A percentile compares a stretch with the other conserved stretches of the same genome.
phyloP scores from a whole-genome alignment of 2,329 filamentous ascomycete species.

The Drechslerella stenobrocha region DNA sequence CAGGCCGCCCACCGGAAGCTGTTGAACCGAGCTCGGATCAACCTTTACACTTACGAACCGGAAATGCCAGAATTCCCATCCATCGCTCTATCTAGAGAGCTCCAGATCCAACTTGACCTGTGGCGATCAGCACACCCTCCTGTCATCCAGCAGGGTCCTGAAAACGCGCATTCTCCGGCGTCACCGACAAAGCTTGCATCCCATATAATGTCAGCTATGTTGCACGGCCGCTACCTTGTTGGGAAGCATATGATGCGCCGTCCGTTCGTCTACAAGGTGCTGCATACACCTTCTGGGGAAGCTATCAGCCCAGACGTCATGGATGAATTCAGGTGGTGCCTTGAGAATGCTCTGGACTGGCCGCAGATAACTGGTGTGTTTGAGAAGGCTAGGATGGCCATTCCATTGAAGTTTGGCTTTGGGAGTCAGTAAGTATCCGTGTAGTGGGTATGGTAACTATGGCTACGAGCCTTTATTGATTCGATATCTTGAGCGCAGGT shows the following conservation, averaged over 20 bases:
- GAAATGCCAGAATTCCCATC: slow-evolving; percentile 55
- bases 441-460: neutral
- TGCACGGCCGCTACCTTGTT: slow-evolving; percentile 38
- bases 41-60: slow-evolving; percentile 59
- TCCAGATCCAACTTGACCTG: slow-evolving; percentile 63
- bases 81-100: slow-evolving; percentile 60
- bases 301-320: slow-evolving; percentile 28
- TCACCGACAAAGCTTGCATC: slow-evolving; percentile 38
- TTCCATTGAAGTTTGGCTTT: slow-evolving; percentile 45
- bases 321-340: slow-evolving; percentile 39
- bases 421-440: slow-evolving; percentile 38
- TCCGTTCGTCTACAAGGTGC: slow-evolving; percentile 38
- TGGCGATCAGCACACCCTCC: slow-evolving; percentile 62
- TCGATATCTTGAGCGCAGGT: too few species aligned
- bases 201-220: slow-evolving; percentile 38
- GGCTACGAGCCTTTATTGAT: too few species aligned
- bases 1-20: slow-evolving; percentile 64
- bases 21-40: slow-evolving; percentile 61
- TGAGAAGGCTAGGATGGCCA: slow-evolving; percentile 38
- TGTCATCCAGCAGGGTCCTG: slow-evolving; percentile 55
- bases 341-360: slow-evolving; percentile 40
- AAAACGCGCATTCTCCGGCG: slow-evolving; percentile 23
- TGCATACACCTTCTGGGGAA: slow-evolving; percentile 28
- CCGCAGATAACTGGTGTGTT: slow-evolving; percentile 44
- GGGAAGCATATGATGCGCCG: slow-evolving; percentile 45